Conservation (phyloP, 2,329 filamentous ascomycete species). For the Xylaria polymorpha region DNA sequence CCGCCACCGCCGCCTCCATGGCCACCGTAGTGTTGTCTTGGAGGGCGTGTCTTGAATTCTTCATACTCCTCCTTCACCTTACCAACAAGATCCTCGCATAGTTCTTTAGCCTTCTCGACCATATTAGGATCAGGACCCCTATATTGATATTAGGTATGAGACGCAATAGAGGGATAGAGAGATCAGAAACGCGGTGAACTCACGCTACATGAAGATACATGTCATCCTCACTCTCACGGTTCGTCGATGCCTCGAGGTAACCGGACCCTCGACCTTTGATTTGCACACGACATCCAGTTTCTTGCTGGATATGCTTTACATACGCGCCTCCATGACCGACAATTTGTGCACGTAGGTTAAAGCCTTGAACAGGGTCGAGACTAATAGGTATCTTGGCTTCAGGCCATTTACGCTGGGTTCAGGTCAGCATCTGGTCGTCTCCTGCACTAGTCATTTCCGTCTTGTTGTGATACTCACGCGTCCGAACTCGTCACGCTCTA, state of each 20-base stretch:
- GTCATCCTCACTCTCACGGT: conserved; percentile 89
- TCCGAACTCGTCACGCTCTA: conserved; percentile 91
- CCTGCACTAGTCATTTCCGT: neutral
- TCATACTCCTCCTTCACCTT: conserved; percentile 93
- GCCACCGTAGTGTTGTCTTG: conserved; percentile 69
- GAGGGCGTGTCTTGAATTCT: conserved; percentile 85
- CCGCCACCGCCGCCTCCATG: conserved; percentile 55
- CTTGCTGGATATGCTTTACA: conserved; percentile 97
- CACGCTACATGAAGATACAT: conserved; percentile 98
- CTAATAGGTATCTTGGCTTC: conserved; percentile 94
- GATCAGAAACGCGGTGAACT: conserved; percentile 52
- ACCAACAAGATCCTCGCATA: conserved; percentile 86
- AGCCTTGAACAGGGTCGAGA: conserved; percentile 90
- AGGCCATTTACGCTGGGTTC: conserved; percentile 94
- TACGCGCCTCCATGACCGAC: conserved; percentile 94
- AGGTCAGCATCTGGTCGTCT: conserved; percentile 37
- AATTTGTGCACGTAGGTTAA: conserved; percentile 95
- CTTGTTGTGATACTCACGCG: conserved; percentile 69
- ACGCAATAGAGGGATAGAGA: neutral
- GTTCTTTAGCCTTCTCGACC: conserved; percentile 86
- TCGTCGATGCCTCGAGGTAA: conserved; percentile 90
- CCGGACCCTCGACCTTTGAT: conserved; percentile 97
- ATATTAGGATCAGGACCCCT: conserved; percentile 89
- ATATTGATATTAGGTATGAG: conserved; percentile 49
- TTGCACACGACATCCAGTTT: conserved; percentile 94